phyloP scores from a whole-genome alignment of 192 early-diverging fungal genomes.

The Podila clonocystis region DNA sequence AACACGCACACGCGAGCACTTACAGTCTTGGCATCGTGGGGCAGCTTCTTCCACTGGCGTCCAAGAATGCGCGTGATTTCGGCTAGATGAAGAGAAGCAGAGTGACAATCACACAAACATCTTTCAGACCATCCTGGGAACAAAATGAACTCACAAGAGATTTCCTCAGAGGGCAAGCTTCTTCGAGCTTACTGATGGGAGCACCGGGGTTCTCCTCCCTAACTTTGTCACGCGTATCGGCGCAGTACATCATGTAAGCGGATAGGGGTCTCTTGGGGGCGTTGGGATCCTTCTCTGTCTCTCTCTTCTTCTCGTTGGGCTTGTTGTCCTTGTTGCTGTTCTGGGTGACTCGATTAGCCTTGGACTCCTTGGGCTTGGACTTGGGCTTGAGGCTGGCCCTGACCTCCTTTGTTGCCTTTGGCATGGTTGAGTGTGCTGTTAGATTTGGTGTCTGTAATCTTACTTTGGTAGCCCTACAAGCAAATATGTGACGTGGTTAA shows the following conservation, averaged over 20 bases:
- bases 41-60: too few relatives aligned
- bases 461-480: not conserved
- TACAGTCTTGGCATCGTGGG: too few relatives aligned
- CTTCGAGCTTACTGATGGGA: too few relatives aligned
- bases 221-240: too few relatives aligned
- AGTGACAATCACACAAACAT: slow-evolving; percentile 66
- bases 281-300: slow-evolving; percentile 81
- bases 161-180: too few relatives aligned
- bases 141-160: slow-evolving; percentile 67
- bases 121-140: slow-evolving; percentile 74
- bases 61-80: too few relatives aligned
- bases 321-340: too few relatives aligned
- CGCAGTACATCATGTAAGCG: slow-evolving; percentile 53
- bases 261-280: slow-evolving; percentile 89
- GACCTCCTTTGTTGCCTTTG: too few relatives aligned
- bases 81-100: too few relatives aligned
- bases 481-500: not conserved
- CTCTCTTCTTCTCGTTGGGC: slow-evolving; percentile 47
- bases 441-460: not conserved
- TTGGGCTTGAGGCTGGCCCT: not conserved
- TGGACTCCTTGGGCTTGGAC: not conserved
- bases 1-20: too few relatives aligned
- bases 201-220: too few relatives aligned
- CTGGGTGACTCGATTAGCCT: not conserved
- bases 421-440: too few relatives aligned